phyloP scores from a whole-genome alignment of 441 rosid species.

The Hura crepitans region DNA sequence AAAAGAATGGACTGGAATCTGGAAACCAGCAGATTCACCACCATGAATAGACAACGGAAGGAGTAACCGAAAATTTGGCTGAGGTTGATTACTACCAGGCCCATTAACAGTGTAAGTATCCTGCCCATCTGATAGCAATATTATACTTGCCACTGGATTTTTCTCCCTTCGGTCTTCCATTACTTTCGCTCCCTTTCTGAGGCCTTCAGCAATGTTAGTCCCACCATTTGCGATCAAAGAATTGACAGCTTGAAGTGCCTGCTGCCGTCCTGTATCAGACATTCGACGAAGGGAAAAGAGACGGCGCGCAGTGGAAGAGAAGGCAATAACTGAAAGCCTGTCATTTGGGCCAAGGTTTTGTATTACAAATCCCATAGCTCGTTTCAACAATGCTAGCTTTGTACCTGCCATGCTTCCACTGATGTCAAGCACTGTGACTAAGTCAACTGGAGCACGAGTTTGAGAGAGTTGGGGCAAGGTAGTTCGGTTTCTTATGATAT shows the following conservation, averaged over 20 bases:
- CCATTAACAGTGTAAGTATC: conserved; percentile 65
- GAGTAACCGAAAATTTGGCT: conserved; percentile 56
- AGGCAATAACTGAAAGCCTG: conserved; percentile 92
- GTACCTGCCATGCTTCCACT: conserved; percentile 99
- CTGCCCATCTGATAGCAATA: conserved; percentile 90
- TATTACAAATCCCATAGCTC: conserved; percentile 98
- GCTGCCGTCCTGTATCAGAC: conserved; percentile 74
- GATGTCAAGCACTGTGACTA: conserved; percentile 89
- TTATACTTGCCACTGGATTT: conserved; percentile 83
- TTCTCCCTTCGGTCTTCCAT: conserved; percentile 76
- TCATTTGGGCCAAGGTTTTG: conserved; percentile 89
- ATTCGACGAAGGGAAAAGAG: conserved; percentile 72
- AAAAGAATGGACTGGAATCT: conserved; percentile 86
- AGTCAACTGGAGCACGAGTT: conserved; percentile 77
- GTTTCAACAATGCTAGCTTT: conserved; percentile 86
- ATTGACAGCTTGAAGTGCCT: conserved; percentile 85
- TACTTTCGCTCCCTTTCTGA: conserved; percentile 80
- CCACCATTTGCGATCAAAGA: conserved; percentile 92
- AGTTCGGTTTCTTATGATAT: conserved; percentile 27
- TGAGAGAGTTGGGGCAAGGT: conserved; percentile 37
- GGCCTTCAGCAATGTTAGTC: conserved; percentile 96
- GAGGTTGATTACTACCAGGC: conserved; percentile 38
- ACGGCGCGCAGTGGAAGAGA: conserved; percentile 96
- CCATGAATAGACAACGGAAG: conserved; percentile 66
- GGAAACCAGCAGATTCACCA: conserved; percentile 52